Evolutionary conservation across 192 early-diverging fungal species (phyloP).

Genomic region (Rhizophagus sp.): DNA sequence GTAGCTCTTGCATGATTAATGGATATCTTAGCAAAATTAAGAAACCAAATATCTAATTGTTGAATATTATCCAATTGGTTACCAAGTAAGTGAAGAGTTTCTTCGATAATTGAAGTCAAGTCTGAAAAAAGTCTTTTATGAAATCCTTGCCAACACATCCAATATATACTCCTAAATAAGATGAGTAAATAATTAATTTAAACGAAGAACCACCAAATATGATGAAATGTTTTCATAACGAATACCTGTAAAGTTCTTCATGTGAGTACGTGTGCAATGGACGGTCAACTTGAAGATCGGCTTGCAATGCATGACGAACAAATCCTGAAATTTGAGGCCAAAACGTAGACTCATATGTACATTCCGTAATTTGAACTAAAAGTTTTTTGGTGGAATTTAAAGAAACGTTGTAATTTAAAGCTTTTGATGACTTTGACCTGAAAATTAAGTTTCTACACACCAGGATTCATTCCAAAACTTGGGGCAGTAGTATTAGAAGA

Average conservation of each 20-base stretch:
- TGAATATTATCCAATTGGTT: constrained; percentile 7
- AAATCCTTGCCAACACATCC: constrained; percentile 36
- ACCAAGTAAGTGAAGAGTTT: constrained; percentile 11
- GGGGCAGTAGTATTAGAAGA: background rate
- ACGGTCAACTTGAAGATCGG: constrained; percentile 12
- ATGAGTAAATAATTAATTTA: background rate
- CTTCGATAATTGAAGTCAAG: constrained; percentile 2
- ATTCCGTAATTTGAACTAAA: constrained; percentile 12
- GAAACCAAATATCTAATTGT: constrained; percentile 9
- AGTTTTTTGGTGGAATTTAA: background rate
- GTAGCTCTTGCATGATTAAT: constrained; percentile 30
- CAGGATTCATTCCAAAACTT: background rate
- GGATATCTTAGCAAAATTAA: constrained; percentile 20
- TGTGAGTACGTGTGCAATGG: constrained; percentile 33
- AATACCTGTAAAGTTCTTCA: constrained; percentile 35
- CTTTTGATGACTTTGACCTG: too few species aligned
- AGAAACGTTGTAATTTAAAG: background rate
- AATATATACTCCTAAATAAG: constrained; percentile 29
- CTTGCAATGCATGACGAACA: constrained; percentile 20
- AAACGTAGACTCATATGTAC: constrained; percentile 20
- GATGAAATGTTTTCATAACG: too few species aligned
- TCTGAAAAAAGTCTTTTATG: constrained; percentile 26
- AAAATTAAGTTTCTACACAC: background rate
- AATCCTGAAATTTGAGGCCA: constrained; percentile 32
- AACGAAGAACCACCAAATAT: background rate